phyloP scores from a whole-genome alignment of 2,329 filamentous ascomycete species.

The Elsinoe fawcettii region DNA sequence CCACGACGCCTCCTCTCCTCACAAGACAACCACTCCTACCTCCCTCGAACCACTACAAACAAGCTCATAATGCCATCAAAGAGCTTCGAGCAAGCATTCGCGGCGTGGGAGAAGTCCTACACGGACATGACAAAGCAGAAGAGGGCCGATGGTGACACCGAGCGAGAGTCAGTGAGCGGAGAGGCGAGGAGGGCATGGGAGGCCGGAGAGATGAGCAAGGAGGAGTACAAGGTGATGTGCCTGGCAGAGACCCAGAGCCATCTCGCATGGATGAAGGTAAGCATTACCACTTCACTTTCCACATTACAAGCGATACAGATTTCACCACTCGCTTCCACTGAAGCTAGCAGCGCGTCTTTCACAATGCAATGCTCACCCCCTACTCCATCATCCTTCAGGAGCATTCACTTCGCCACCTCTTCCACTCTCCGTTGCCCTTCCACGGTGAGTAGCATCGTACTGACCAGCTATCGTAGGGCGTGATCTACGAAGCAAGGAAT shows the following conservation, averaged over 20 bases:
- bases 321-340: not conserved
- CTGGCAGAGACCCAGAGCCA: constrained; percentile 9
- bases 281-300: not conserved
- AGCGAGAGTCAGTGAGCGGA: not conserved
- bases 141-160: not conserved
- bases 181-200: not conserved
- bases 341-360: not conserved
- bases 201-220: not conserved
- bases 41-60: not conserved
- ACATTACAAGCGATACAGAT: not conserved
- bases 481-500: not conserved
- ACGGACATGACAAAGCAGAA: not conserved
- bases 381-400: not conserved
- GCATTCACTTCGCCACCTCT: not conserved
- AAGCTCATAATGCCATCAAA: constrained; percentile 1
- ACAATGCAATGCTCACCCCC: not conserved
- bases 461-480: not conserved
- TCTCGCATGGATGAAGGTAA: not conserved
- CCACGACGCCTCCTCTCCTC: not conserved
- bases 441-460: not conserved
- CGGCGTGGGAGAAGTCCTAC: constrained; percentile 2
- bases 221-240: constrained; percentile 3
- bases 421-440: not conserved
- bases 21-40: not conserved
- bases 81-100: not conserved